Evolutionary conservation across 202 grass and related monocot species (phyloP).

Genomic region (Elaeis oleifera): DNA sequence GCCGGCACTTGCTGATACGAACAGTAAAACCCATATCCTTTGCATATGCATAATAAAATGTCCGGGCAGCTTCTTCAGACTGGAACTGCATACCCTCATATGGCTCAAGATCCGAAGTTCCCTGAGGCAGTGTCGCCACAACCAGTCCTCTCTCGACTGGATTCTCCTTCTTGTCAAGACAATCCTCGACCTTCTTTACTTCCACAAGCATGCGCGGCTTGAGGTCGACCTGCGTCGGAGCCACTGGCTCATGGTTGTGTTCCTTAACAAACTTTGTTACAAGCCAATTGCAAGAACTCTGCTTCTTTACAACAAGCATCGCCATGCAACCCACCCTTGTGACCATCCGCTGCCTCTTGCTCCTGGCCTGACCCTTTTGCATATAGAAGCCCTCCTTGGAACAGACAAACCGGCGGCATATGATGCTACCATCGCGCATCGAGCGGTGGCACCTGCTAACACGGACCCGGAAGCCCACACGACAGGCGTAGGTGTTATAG

Average conservation of each 20-base stretch:
- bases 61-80: slow-evolving; percentile 70
- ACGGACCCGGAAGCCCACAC: slow-evolving; percentile 3
- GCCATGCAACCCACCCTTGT: slow-evolving; percentile 17
- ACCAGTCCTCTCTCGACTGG: too few relatives aligned
- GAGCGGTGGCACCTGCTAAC: slow-evolving; percentile 15
- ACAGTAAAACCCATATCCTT: slow-evolving; percentile 62
- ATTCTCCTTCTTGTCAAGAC: too few relatives aligned
- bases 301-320: slow-evolving; percentile 6
- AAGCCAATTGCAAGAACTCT: not conserved
- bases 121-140: too few relatives aligned
- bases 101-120: slow-evolving; percentile 30
- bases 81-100: slow-evolving; percentile 91
- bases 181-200: not conserved
- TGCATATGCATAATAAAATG: slow-evolving; percentile 80
- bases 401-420: slow-evolving; percentile 12
- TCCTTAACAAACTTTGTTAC: slow-evolving; percentile 10
- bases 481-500: slow-evolving; percentile 1
- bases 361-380: slow-evolving; percentile 11
- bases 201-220: not conserved
- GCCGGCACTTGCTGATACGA: slow-evolving; percentile 77
- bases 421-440: slow-evolving; percentile 12
- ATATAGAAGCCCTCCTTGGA: slow-evolving; percentile 15
- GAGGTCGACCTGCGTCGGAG: slow-evolving; percentile 38
- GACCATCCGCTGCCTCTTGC: slow-evolving; percentile 26
- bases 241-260: slow-evolving; percentile 14